Evolutionary conservation across 106 monocot species (phyloP), one percentile per base, ranked within the genome.

Genomic region (Narthecium ossifragum): DNA sequence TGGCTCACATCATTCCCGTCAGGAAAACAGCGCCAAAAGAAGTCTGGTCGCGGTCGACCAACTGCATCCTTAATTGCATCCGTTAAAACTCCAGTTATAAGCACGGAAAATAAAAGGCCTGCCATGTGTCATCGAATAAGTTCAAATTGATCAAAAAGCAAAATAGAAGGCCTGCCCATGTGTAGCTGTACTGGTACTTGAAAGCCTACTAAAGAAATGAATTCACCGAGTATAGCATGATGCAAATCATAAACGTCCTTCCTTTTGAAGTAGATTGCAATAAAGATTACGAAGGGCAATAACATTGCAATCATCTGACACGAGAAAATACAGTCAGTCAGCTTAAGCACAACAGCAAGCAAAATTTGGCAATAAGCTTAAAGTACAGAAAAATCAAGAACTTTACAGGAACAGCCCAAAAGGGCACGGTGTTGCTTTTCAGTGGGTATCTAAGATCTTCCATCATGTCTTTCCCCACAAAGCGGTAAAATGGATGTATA

Each of bases 31-130:
- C 65, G 65, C 65, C 65, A 65, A 28, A 65, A 65, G 40, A 65
- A 65, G 11, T 65, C 65, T n/a, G 65, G 65, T 20, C 65, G 65
- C 25, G 65, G 65, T 41, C 65, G 53, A 39, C 65, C 65, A 55
- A 65, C 65, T 40, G 65, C 65, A 55, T 65, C 65, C 40, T 65
- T 65, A 22, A 65, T 65, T 55, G 65, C 65, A 65, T 65, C 65
- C 11, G 65, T 65, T 65, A 65, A 5, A 33, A 65, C 65, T 5
- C 34, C 65, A 40, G 65, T 65, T 25, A 65, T 40, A 36, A 65
- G 65, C 26, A 31, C 29, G 34, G 65, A 39, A 39, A 38, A 65
- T 17, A 63, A 26, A 34, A 63, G 46, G 8, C 63, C 63, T 63
- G 43, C 14, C 15, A 39, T n/a, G 47, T 46, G 7, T 61, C 34